A percentile compares a stretch with the other conserved stretches of the same genome.
phyloP scores from a whole-genome alignment of 345 rosid genomes.

The Euphorbia tirucalli region DNA sequence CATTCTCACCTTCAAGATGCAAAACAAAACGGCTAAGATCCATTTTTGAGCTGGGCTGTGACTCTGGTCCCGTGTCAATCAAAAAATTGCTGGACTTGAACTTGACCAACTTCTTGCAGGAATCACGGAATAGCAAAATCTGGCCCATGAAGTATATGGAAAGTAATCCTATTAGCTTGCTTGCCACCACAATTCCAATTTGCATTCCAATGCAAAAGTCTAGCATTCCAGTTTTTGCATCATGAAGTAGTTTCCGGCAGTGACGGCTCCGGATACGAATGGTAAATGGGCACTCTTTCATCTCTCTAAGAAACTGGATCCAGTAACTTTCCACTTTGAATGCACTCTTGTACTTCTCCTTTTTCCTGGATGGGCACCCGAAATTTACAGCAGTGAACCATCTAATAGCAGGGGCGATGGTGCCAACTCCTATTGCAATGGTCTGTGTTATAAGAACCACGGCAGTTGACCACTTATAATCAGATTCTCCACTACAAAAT shows the following conservation, averaged over 20 bases:
- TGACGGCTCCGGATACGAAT: conserved; percentile 33
- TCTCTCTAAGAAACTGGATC: conserved; percentile 55
- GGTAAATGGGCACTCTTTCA: conserved; percentile 57
- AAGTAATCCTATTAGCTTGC: conserved; percentile 58
- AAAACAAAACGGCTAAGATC: conserved; percentile 66
- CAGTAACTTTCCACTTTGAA: conserved; percentile 67
- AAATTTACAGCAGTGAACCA: conserved; percentile 78
- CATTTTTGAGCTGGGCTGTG: conserved; percentile 24
- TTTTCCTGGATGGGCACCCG: conserved; percentile 52
- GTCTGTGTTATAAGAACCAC: conserved; percentile 57
- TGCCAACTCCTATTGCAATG: conserved; percentile 58
- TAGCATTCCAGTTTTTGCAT: conserved; percentile 32
- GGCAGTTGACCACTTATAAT: conserved; percentile 71
- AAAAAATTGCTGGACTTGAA: conserved; percentile 22
- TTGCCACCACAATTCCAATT: conserved; percentile 52
- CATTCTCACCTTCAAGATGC: conserved; percentile 84
- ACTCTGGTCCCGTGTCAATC: conserved; percentile 39
- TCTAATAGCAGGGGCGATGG: conserved; percentile 63
- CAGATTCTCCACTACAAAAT: conserved; percentile 73
- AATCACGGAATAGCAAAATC: conserved; percentile 32
- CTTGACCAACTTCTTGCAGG: conserved; percentile 25
- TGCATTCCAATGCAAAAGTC: conserved; percentile 52
- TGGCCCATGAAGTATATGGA: conserved; percentile 45
- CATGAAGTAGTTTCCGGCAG: conserved; percentile 48
- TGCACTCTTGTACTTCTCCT: conserved; percentile 20